A percentile compares a stretch with the other conserved stretches of the same genome.
Evolutionary conservation across 805 yeast species (phyloP).

Genomic region (Yamadazyma ubonensis): DNA sequence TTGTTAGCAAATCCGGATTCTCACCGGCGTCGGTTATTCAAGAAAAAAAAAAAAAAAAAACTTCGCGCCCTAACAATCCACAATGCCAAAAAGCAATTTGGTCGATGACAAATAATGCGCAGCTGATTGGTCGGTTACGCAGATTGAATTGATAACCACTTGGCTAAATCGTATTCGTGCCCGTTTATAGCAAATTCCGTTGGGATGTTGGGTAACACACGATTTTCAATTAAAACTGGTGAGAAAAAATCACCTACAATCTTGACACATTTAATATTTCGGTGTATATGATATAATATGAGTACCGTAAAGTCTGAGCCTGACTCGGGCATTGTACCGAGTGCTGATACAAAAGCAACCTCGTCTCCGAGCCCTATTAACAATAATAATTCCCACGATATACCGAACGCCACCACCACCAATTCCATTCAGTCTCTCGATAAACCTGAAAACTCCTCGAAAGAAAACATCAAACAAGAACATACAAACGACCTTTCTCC

Average conservation of each 20-base stretch:
- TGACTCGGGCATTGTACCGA: background rate
- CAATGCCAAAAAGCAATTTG: background rate
- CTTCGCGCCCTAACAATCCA: background rate
- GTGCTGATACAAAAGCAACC: background rate
- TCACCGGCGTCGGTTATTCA: background rate
- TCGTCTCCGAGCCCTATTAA: background rate
- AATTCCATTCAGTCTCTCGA: too few species aligned
- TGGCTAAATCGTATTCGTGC: slow-evolving; percentile 5
- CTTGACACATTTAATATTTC: slow-evolving; percentile 1
- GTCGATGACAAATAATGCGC: slow-evolving; percentile 1
- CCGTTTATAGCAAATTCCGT: slow-evolving; percentile 1
- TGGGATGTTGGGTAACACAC: background rate
- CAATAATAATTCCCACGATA: background rate
- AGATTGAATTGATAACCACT: slow-evolving; percentile 8
- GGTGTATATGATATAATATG: background rate
- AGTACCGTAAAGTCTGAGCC: background rate
- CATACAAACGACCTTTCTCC: too few species aligned
- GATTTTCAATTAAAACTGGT: background rate
- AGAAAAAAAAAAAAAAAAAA: background rate
- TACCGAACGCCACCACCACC: background rate
- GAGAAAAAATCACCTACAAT: background rate
- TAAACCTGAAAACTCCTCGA: too few species aligned
- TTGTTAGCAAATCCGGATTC: background rate
- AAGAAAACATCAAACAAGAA: too few species aligned
- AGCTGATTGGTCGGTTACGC: slow-evolving; percentile 4